Conservation (phyloP, 257 asterid genomes). For the Capsicum chinense region DNA sequence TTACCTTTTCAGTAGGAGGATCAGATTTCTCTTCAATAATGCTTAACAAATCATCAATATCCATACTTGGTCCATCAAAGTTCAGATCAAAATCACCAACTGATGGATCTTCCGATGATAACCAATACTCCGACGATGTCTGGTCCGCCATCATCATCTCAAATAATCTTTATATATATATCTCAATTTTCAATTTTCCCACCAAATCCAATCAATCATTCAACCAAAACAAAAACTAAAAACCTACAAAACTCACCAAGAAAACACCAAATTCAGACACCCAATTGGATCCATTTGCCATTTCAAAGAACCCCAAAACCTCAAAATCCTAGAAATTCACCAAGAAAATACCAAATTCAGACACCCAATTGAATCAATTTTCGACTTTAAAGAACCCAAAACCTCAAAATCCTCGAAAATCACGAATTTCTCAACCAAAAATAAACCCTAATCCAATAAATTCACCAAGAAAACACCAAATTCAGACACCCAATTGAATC, state of each 20-base stretch:
- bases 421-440: no score
- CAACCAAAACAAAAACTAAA: not conserved
- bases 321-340: not conserved
- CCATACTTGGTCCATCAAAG: conserved; percentile 44
- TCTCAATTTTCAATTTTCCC: not conserved
- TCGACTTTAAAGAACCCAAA: not conserved
- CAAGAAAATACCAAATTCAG: no score
- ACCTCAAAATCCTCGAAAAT: conserved; percentile 17
- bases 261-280: no score
- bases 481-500: no score
- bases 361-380: no score
- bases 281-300: no score
- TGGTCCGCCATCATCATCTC: conserved; percentile 66
- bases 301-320: no score
- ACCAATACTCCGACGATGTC: conserved; percentile 29
- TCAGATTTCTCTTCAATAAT: conserved; percentile 43
- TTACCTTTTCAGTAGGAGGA: conserved; percentile 36
- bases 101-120: conserved; percentile 40
- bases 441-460: not conserved
- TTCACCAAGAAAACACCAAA: not conserved
- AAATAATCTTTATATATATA: not conserved
- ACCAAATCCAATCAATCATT: not conserved
- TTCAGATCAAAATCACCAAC: conserved; percentile 36
- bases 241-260: not conserved
- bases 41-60: conserved; percentile 50